Conservation (phyloP, 495 filamentous ascomycete species). For the Chaetomium tenue region DNA sequence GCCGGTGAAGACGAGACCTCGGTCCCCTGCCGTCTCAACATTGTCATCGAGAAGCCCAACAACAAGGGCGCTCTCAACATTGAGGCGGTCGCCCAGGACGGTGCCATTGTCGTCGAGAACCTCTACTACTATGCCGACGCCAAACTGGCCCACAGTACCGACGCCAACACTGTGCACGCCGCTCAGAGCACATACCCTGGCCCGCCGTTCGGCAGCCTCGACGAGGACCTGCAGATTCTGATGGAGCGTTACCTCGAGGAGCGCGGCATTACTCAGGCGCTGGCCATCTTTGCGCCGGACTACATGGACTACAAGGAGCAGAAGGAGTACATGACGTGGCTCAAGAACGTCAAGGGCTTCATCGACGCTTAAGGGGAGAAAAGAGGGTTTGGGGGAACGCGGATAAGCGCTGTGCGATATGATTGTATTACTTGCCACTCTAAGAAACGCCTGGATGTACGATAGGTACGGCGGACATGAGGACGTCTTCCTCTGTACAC, state of each 20-base stretch:
- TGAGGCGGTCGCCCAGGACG: slow-evolving; percentile 83
- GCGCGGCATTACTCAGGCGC: slow-evolving; percentile 80
- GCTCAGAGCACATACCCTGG: slow-evolving; percentile 80
- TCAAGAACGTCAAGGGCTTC: slow-evolving; percentile 79
- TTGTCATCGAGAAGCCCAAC: slow-evolving; percentile 79
- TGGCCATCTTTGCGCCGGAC: slow-evolving; percentile 89
- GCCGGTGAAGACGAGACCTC: slow-evolving; percentile 55
- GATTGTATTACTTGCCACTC: slow-evolving; percentile 22
- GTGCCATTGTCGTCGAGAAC: slow-evolving; percentile 84
- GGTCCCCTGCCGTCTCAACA: slow-evolving; percentile 79
- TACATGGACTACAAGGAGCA: slow-evolving; percentile 99
- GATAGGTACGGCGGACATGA: slow-evolving; percentile 5
- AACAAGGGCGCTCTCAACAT: slow-evolving; percentile 76
- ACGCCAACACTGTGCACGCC: slow-evolving; percentile 46
- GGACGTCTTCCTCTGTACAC: not conserved
- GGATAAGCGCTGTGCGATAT: slow-evolving; percentile 18
- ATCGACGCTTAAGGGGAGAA: slow-evolving; percentile 58
- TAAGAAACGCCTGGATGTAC: slow-evolving; percentile 5
- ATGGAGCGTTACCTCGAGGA: slow-evolving; percentile 94
- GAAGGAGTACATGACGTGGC: slow-evolving; percentile 91
- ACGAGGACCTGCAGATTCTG: slow-evolving; percentile 90
- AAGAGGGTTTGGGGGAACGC: not conserved
- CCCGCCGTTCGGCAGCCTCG: slow-evolving; percentile 88
- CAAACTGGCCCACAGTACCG: slow-evolving; percentile 59
- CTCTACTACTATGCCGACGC: slow-evolving; percentile 79